A percentile compares a stretch with the other conserved stretches of the same genome.
Conservation (phyloP, 345 rosid genomes). For the Odontarrhena argentea region DNA sequence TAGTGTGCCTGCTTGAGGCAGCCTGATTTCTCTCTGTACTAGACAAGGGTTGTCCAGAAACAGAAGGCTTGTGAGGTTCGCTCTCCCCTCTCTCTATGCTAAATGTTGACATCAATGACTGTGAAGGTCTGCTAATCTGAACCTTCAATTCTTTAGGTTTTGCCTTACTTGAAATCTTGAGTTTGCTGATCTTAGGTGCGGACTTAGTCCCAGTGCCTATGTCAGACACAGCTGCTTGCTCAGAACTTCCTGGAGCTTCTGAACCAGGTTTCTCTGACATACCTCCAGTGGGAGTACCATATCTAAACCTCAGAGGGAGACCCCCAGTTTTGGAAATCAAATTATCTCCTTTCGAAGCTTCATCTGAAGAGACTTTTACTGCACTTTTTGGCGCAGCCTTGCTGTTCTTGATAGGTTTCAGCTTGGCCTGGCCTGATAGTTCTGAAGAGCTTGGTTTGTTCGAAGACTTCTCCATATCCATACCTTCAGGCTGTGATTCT, state of each 20-base stretch:
- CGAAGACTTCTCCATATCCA: conserved; percentile 58
- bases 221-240: conserved; percentile 50
- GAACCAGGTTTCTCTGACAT: conserved; percentile 53
- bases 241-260: conserved; percentile 56
- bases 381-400: conserved; percentile 55
- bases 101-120: conserved; percentile 56
- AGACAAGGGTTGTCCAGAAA: conserved; percentile 59
- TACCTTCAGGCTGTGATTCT: conserved; percentile 57
- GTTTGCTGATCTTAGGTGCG: conserved; percentile 60
- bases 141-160: conserved; percentile 57
- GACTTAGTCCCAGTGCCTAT: conserved; percentile 58
- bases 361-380: conserved; percentile 50
- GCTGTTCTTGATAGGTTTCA: conserved; percentile 57
- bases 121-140: conserved; percentile 56
- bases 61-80: conserved; percentile 63
- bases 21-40: conserved; percentile 54
- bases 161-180: conserved; percentile 68
- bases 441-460: conserved; percentile 60
- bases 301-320: conserved; percentile 72
- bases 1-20: conserved; percentile 58
- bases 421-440: conserved; percentile 55
- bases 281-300: conserved; percentile 59
- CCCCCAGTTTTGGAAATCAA: conserved; percentile 54
- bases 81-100: conserved; percentile 59
- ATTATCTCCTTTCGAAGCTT: conserved; percentile 61